Evolutionary conservation across 2,329 filamentous ascomycete species (phyloP).

Genomic region (Myriangium duriaei): DNA sequence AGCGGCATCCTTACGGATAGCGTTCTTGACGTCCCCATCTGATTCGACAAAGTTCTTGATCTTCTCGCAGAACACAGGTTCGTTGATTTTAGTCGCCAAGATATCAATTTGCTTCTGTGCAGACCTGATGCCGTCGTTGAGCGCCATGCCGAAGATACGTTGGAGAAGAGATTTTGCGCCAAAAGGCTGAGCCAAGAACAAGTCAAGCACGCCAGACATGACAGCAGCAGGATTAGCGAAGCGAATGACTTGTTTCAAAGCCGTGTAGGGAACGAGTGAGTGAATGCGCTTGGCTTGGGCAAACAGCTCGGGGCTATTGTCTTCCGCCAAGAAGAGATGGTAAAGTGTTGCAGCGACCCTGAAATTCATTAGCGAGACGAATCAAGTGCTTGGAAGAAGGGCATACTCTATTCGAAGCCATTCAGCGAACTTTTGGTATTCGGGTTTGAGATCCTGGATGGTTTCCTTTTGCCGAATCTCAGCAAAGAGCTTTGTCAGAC

Average conservation of each 20-base stretch:
- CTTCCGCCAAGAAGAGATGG: slow-evolving; percentile 91
- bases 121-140: slow-evolving; percentile 77
- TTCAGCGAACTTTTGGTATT: slow-evolving; percentile 96
- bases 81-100: slow-evolving; percentile 65
- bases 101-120: slow-evolving; percentile 80
- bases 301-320: slow-evolving; percentile 94
- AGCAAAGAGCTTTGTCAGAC: slow-evolving; percentile 79
- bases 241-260: slow-evolving; percentile 93
- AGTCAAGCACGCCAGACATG: slow-evolving; percentile 88
- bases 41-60: slow-evolving; percentile 67
- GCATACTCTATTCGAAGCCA: slow-evolving; percentile 81
- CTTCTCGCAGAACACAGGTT: slow-evolving; percentile 66
- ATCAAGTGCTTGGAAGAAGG: background rate
- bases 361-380: slow-evolving; percentile 3
- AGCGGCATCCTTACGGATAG: slow-evolving; percentile 60
- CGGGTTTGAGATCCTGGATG: slow-evolving; percentile 77
- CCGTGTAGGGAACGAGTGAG: slow-evolving; percentile 80
- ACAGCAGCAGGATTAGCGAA: slow-evolving; percentile 93
- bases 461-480: slow-evolving; percentile 86
- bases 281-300: slow-evolving; percentile 90
- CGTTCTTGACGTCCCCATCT: slow-evolving; percentile 60
- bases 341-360: slow-evolving; percentile 87
- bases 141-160: slow-evolving; percentile 81
- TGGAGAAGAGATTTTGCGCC: slow-evolving; percentile 83
- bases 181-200: slow-evolving; percentile 92